Evolutionary conservation across 2,329 filamentous ascomycete species (phyloP).

Genomic region (Pestalotiopsis sp.): DNA sequence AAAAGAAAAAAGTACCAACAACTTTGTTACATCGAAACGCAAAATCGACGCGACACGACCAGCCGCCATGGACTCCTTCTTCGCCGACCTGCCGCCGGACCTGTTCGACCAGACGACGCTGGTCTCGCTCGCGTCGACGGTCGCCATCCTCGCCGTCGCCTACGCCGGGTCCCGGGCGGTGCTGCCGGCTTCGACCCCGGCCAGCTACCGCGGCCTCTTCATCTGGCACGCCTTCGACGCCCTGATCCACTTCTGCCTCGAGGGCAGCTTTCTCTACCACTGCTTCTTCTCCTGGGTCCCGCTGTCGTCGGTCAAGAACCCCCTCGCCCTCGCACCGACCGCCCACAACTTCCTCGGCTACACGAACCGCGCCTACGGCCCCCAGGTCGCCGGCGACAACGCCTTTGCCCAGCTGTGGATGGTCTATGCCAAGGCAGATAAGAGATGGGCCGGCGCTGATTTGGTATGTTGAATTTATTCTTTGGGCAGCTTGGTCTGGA

Average conservation of each 20-base stretch:
- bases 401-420: slow-evolving; percentile 66
- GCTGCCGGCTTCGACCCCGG: slow-evolving; percentile 51
- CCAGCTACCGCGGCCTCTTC: slow-evolving; percentile 75
- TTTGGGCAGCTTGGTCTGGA: background rate
- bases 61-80: slow-evolving; percentile 24
- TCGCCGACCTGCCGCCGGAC: slow-evolving; percentile 49
- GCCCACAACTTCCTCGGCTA: slow-evolving; percentile 55
- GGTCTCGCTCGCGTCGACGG: slow-evolving; percentile 57
- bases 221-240: slow-evolving; percentile 95
- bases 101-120: slow-evolving; percentile 64
- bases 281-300: slow-evolving; percentile 74
- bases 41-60: background rate
- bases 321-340: slow-evolving; percentile 45
- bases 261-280: slow-evolving; percentile 90
- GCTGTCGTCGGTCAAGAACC: slow-evolving; percentile 34
- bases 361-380: slow-evolving; percentile 54
- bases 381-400: slow-evolving; percentile 57
- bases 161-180: slow-evolving; percentile 50
- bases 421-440: slow-evolving; percentile 68
- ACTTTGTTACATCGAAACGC: background rate
- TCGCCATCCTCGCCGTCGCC: slow-evolving; percentile 54
- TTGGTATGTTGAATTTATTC: slow-evolving; percentile 38
- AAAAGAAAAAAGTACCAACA: too few relatives aligned
- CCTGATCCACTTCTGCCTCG: slow-evolving; percentile 87
- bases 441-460: slow-evolving; percentile 65